Base-by-base conservation (phyloP, 371 early-diverging fungal genomes). In the Dichotomocladium elegans region DNA sequence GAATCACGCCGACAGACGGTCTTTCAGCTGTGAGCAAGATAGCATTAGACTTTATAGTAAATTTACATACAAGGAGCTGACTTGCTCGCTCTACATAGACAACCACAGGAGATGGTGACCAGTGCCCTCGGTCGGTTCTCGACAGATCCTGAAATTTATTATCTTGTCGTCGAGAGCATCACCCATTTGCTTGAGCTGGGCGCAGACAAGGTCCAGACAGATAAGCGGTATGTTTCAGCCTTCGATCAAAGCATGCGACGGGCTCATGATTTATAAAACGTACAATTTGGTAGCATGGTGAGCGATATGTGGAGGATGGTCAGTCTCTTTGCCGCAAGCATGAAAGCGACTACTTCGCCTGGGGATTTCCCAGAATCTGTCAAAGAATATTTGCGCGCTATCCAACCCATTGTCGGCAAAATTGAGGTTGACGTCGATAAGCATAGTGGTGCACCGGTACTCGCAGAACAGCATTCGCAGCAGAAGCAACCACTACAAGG, bases 371-470 rank as follows among this genome's bases (percentile, higher is more conserved):
- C 68, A 51, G 41, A 63, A 47, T 62, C 61, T 9, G 25, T 74
- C 12, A 60, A 65, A 24, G 58, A 58, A 29, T 74, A 70, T 43
- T 46, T 74, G n/a, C 44, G 44, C 6, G 70, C 74, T 24, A 72
- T 74, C 4, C 79, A 80, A 28, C 78, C 82, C 15, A 81, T 85
- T 58, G 73, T 79, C 11, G 83, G 85, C 7, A 83, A 83, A 46
- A 22, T 72, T 9, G 3, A 27, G 5, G 6, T 17, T 2, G 51
- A 51, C 12, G 22, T 21, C 21, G n/a, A n/a, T n/a, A n/a, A n/a
- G n/a, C n/a, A n/a, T n/a, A n/a, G n/a, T n/a, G n/a, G n/a, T n/a
- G 9, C 11, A 4, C 4, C 44, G 17, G 25, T 22, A 8, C 5
- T 25, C n/a, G 44, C 44, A 26, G 47, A 28, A 0, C 12, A 12